phyloP scores from a whole-genome alignment of 164 flowering plant genomes.

The Tinospora cordifolia region DNA sequence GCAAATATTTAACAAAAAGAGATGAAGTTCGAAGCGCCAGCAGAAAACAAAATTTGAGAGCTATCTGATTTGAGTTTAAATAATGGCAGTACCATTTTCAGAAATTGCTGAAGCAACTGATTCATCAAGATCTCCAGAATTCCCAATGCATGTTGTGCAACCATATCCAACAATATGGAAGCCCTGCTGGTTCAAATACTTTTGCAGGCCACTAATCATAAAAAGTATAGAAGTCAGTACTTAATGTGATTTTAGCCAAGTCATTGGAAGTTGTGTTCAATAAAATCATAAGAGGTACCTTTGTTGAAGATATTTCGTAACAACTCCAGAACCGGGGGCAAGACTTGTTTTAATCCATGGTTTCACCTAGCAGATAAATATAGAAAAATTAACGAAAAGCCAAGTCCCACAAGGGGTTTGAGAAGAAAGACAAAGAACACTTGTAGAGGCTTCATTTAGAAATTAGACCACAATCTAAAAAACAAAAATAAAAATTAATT shows the following conservation, averaged over 20 bases:
- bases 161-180: slow-evolving; percentile 85
- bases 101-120: slow-evolving; percentile 64
- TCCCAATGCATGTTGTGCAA: slow-evolving; percentile 88
- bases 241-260: background rate
- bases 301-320: slow-evolving; percentile 65
- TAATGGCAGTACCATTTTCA: slow-evolving; percentile 49
- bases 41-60: background rate
- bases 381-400: background rate
- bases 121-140: slow-evolving; percentile 78
- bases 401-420: background rate
- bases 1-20: slow-evolving; percentile 10
- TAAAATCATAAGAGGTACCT: slow-evolving; percentile 33
- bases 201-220: slow-evolving; percentile 60
- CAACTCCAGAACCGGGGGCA: slow-evolving; percentile 91
- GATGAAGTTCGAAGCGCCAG: background rate
- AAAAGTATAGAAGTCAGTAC: slow-evolving; percentile 9
- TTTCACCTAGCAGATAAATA: slow-evolving; percentile 46
- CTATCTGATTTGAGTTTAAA: no score
- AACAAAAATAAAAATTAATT: background rate
- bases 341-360: slow-evolving; percentile 93
- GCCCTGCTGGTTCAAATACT: slow-evolving; percentile 66
- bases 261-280: background rate
- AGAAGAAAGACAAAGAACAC: background rate
- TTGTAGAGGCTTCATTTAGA: background rate
- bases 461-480: background rate